phyloP scores from a whole-genome alignment of 345 rosid species.

The thale cress (Arabidopsis thaliana) region TAIR10.1 NC_003075.7:10432501-10433000 shows the following conservation, averaged over 20 bases:
- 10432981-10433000: constrained; percentile 74
- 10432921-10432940: constrained; percentile 22
- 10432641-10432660: constrained; percentile 26
- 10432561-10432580: constrained; percentile 8
- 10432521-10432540: background rate
- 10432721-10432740: constrained; percentile 5
- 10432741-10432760: background rate
- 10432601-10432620: constrained; percentile 73
- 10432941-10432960: constrained; percentile 11
- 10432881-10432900: constrained; percentile 59
- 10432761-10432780: constrained; percentile 19
- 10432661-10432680: background rate
- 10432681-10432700: constrained; percentile 8
- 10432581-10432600: constrained; percentile 71
- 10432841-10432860: constrained; percentile 99
- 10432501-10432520: background rate
- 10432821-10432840: constrained; percentile 94
- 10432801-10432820: constrained; percentile 94
- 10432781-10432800: constrained; percentile 97
- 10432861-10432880: constrained; percentile 97
- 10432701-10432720: background rate
- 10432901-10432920: constrained; percentile 21
- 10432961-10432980: constrained; percentile 56
- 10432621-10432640: constrained; percentile 74
- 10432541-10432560: constrained; percentile 7